Evolutionary conservation across 2,329 filamentous ascomycete species (phyloP).

Genomic region (Juglanconis juglandina): DNA sequence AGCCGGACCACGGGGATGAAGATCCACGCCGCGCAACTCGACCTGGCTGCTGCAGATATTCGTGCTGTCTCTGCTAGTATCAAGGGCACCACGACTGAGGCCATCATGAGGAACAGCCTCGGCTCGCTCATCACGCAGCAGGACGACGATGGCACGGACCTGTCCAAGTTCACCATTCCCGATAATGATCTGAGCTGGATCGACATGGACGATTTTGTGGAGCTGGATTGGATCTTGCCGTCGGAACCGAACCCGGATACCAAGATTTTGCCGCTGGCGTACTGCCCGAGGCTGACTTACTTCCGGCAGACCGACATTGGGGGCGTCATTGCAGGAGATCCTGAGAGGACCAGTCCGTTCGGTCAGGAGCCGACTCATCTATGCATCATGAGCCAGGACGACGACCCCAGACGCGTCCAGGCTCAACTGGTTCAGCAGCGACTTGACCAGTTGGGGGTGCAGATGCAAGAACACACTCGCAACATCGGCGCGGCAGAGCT

Average conservation of each 20-base stretch:
- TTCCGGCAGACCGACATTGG: slow-evolving; percentile 94
- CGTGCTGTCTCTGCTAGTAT: slow-evolving; percentile 91
- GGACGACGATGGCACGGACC: slow-evolving; percentile 59
- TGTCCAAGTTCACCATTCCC: slow-evolving; percentile 90
- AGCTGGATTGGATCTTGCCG: slow-evolving; percentile 92
- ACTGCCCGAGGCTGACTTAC: slow-evolving; percentile 92
- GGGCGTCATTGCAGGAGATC: slow-evolving; percentile 73
- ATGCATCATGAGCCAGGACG: slow-evolving; percentile 89
- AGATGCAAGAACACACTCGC: slow-evolving; percentile 71
- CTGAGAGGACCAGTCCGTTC: slow-evolving; percentile 81
- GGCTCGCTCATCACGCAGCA: slow-evolving; percentile 50
- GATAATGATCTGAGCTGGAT: slow-evolving; percentile 96
- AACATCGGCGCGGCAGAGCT: slow-evolving; percentile 74
- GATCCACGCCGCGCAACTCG: slow-evolving; percentile 90
- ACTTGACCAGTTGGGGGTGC: slow-evolving; percentile 71
- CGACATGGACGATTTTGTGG: slow-evolving; percentile 99
- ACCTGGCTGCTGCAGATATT: slow-evolving; percentile 87
- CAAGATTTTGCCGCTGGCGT: slow-evolving; percentile 88
- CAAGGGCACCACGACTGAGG: slow-evolving; percentile 72
- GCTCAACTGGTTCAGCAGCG: slow-evolving; percentile 79
- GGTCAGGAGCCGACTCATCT: slow-evolving; percentile 90
- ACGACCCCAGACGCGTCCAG: slow-evolving; percentile 86
- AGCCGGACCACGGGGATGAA: slow-evolving; percentile 88
- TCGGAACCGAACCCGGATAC: slow-evolving; percentile 88
- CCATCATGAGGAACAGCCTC: slow-evolving; percentile 61